A percentile compares a stretch with the other conserved stretches of the same genome.
Evolutionary conservation across 2,329 filamentous ascomycete genomes (phyloP).

Genomic region (Ophiostoma fasciatum): DNA sequence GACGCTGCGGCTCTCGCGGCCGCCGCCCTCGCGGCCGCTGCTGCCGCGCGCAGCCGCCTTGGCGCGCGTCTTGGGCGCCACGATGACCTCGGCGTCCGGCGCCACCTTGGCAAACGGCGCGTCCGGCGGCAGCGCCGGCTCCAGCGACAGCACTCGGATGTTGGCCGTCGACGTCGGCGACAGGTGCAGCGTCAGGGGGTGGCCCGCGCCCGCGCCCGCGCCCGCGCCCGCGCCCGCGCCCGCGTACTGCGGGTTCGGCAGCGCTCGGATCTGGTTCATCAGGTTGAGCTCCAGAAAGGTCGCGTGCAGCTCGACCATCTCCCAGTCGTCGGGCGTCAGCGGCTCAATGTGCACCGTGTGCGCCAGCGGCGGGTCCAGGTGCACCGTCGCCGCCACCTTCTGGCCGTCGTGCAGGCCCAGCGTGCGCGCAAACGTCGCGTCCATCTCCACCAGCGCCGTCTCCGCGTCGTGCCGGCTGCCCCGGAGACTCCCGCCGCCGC

Average conservation of each 20-base stretch:
- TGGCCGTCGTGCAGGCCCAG: constrained; percentile 69
- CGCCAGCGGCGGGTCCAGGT: constrained; percentile 78
- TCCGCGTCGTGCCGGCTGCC: constrained; percentile 52
- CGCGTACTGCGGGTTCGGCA: constrained; percentile 65
- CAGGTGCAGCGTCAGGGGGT: constrained; percentile 81
- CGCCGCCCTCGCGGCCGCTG: too few species aligned
- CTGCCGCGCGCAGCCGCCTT: constrained; percentile 49
- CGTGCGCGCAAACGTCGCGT: constrained; percentile 66
- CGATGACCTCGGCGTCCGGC: constrained; percentile 89
- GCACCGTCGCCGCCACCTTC: constrained; percentile 57
- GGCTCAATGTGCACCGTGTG: constrained; percentile 97
- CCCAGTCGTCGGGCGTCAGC: constrained; percentile 90
- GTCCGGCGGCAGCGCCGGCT: constrained; percentile 52
- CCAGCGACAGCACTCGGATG: constrained; percentile 71
- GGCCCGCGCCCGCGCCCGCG: constrained; percentile 33
- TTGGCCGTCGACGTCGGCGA: constrained; percentile 93
- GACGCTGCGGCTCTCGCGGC: constrained; percentile 68
- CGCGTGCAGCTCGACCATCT: constrained; percentile 95
- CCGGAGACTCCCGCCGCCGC: constrained; percentile 32
- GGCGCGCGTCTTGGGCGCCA: constrained; percentile 78
- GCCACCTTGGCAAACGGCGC: constrained; percentile 82
- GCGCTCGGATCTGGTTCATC: constrained; percentile 76
- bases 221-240: constrained; percentile 32
- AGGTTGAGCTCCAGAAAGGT: constrained; percentile 92
- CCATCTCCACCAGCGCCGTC: constrained; percentile 64